Evolutionary conservation across 75 land plant species (phyloP).

Genomic region (Cunninghamia lanceolata): DNA sequence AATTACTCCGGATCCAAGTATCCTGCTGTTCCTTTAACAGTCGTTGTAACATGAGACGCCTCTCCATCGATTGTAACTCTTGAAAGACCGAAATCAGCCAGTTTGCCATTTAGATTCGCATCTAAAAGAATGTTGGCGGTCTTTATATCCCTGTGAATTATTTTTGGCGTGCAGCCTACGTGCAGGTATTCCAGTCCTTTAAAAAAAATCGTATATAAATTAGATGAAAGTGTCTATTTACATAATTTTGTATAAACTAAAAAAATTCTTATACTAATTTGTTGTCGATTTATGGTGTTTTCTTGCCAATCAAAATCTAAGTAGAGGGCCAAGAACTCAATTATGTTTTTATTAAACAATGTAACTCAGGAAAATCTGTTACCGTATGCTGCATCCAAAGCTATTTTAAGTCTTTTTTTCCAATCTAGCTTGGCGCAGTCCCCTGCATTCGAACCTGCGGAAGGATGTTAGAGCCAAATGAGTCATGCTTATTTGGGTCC

Average conservation of each 20-base stretch:
- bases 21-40: constrained; percentile 15
- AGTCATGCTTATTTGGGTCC: not conserved
- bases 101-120: constrained; percentile 8
- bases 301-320: too few species aligned
- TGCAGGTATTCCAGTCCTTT: constrained; percentile 25
- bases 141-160: constrained; percentile 24
- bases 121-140: constrained; percentile 15
- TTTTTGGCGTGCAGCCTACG: constrained; percentile 10
- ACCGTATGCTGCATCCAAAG: not conserved
- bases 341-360: too few species aligned
- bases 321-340: not conserved
- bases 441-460: not conserved
- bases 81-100: constrained; percentile 20
- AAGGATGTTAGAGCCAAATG: not conserved
- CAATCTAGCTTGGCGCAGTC: not conserved
- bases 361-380: not conserved
- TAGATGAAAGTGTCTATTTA: not conserved
- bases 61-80: not conserved
- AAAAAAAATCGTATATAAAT: not conserved
- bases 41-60: not conserved
- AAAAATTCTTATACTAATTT: too few species aligned
- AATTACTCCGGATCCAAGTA: constrained; percentile 29
- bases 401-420: constrained; percentile 14
- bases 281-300: too few species aligned
- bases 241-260: too few species aligned